Evolutionary conservation across 495 filamentous ascomycete species (phyloP), one percentile per base, ranked within the genome.

Genomic region (Aspergillus saccharolyticus): DNA sequence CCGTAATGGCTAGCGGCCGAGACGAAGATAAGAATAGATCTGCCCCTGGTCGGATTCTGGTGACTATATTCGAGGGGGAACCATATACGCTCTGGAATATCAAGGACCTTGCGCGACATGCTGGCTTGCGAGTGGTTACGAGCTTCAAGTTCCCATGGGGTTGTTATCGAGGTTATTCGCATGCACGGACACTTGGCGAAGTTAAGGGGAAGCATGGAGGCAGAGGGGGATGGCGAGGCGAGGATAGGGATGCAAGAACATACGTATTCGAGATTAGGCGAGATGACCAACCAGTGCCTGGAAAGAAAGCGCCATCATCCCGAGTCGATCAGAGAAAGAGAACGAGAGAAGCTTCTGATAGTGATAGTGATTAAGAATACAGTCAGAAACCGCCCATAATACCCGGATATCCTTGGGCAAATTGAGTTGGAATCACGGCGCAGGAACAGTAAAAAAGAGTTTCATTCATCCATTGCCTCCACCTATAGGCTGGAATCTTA

Each of bases 51-150:
- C 83, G 83, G 42, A 87, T 97, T 44, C 66, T 96, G 18, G 85
- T 97, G 1, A 95, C 91, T 1, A 70, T 97, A 5, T 97, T 98
- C 67, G 92, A 96, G 70, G 88, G 87, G 42, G 85, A 93, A 66
- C 94, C 93, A 1, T 98, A 98, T 69, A 91, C 89, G 9, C 78
- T 96, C 12, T 98, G 94, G 94, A 96, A 97, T 70, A 82, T 97
- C 30, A 82, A 85, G 18, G 91, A 96, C 69, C 74, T 98, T 18
- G 94, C 85, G 4, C 77, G 90, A 4, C 89, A 95, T 71, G 78
- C 79, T 8, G 91, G 90, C 19, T 74, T 97, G 49, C 78, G 79
- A 49, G 89, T 96, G 52, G 78, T 84, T 53, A 77, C 83, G 54
- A 95, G 89, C 69, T 96, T 92, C 66, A 75, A 68, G 56, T 97